These are phyloP conservation scores for Scorias spongiosa DNA, from an alignment of 2,329 filamentous ascomycete species.

Conservation along the genomic window DNA sequence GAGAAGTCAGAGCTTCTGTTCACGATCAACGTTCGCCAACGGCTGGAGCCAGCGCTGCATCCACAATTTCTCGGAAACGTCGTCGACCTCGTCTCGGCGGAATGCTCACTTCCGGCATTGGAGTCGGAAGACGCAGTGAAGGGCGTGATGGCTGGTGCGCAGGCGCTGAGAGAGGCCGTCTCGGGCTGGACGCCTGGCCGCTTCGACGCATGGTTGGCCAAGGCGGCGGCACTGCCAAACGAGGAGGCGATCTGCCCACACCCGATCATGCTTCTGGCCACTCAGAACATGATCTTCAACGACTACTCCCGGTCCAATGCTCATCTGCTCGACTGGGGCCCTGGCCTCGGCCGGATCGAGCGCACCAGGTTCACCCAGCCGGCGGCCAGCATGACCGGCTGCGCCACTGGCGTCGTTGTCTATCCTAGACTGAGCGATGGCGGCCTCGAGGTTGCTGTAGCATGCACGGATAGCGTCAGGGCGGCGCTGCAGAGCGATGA, in stretches of 20 bases:
- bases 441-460: conserved; percentile 6
- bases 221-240: conserved; percentile 4
- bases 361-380: conserved; percentile 5
- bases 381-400: conserved; percentile 3
- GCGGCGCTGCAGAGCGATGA: conserved; percentile 3
- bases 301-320: conserved; percentile 7
- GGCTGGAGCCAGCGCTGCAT: conserved; percentile 4
- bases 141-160: conserved; percentile 4
- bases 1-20: conserved; percentile 5
- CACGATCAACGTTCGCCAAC: conserved; percentile 6
- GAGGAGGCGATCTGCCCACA: conserved; percentile 7
- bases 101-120: conserved; percentile 1
- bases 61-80: conserved; percentile 7
- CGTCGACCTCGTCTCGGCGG: conserved; percentile 4
- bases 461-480: conserved; percentile 2
- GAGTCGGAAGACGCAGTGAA: not conserved
- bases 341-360: conserved; percentile 4
- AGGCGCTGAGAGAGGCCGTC: conserved; percentile 4
- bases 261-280: conserved; percentile 4
- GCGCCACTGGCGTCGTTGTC: conserved; percentile 6
- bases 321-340: conserved; percentile 6
- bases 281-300: conserved; percentile 7
- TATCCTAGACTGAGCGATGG: conserved; percentile 6
- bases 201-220: conserved; percentile 6
- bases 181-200: conserved; percentile 3